phyloP scores from a whole-genome alignment of 1,284 basidiomycete species.

The Phlebopus sp. region DNA sequence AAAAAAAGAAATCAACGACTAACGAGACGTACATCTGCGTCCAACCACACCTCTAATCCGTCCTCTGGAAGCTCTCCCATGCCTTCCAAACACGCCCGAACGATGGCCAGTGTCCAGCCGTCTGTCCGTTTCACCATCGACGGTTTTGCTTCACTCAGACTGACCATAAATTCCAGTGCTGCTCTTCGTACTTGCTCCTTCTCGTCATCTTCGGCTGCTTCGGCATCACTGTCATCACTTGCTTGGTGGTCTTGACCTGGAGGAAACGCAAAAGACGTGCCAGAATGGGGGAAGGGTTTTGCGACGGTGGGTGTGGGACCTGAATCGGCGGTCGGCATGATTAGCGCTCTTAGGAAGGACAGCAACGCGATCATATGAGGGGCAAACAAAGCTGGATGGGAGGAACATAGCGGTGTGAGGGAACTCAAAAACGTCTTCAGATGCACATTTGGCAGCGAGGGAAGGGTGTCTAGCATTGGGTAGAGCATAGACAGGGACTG shows the following conservation, averaged over 20 bases:
- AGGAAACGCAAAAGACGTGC: slow-evolving; percentile 52
- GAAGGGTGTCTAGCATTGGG: slow-evolving; percentile 66
- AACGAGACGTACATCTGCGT: slow-evolving; percentile 59
- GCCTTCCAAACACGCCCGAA: slow-evolving; percentile 72
- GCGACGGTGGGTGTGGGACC: slow-evolving; percentile 74
- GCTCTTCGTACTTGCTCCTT: slow-evolving; percentile 58
- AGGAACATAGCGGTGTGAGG: slow-evolving; percentile 68
- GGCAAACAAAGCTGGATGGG: slow-evolving; percentile 64
- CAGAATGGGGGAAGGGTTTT: slow-evolving; percentile 54
- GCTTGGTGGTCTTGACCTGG: slow-evolving; percentile 32
- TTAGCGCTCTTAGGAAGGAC: slow-evolving; percentile 61
- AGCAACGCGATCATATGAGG: slow-evolving; percentile 63
- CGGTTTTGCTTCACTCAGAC: slow-evolving; percentile 65
- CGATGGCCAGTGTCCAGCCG: slow-evolving; percentile 66
- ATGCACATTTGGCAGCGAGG: slow-evolving; percentile 48
- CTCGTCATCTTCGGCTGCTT: slow-evolving; percentile 49
- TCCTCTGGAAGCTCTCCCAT: slow-evolving; percentile 76
- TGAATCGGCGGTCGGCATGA: slow-evolving; percentile 61
- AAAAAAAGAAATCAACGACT: slow-evolving; percentile 2
- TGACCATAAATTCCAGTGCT: slow-evolving; percentile 76
- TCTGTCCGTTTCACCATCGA: slow-evolving; percentile 62
- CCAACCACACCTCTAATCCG: slow-evolving; percentile 61
- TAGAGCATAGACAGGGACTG: slow-evolving; percentile 57
- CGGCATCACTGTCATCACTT: slow-evolving; percentile 33
- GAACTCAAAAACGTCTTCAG: slow-evolving; percentile 65